Evolutionary conservation across 768 basidiomycete species (phyloP).

Genomic region (Fomitopsis pulvina): DNA sequence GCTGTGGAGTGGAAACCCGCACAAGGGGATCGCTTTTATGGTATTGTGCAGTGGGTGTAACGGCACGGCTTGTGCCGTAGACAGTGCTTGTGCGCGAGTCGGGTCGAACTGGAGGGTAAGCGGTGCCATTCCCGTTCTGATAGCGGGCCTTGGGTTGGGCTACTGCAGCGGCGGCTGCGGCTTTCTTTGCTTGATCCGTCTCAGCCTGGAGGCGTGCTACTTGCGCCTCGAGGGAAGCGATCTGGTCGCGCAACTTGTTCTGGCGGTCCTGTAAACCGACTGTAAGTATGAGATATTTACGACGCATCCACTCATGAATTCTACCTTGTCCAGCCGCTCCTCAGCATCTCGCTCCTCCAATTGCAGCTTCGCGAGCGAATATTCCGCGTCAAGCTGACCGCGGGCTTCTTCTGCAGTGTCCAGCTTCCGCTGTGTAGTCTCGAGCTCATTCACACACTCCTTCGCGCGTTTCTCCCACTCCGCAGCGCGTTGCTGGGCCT

Average conservation of each 20-base stretch:
- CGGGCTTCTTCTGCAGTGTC: conserved; percentile 64
- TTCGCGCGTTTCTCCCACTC: conserved; percentile 81
- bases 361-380: conserved; percentile 58
- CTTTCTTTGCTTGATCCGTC: conserved; percentile 39
- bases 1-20: conserved; percentile 39
- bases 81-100: conserved; percentile 69
- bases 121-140: conserved; percentile 34
- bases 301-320: not conserved
- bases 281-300: conserved; percentile 1
- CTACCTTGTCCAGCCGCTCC: conserved; percentile 60
- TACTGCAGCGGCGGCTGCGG: conserved; percentile 18
- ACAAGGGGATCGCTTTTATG: conserved; percentile 27
- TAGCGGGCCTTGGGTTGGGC: conserved; percentile 29
- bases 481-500: conserved; percentile 69
- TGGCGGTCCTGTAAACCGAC: conserved; percentile 61
- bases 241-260: conserved; percentile 59
- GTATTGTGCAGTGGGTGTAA: conserved; percentile 41
- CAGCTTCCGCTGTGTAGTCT: conserved; percentile 49
- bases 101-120: conserved; percentile 48
- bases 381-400: conserved; percentile 63
- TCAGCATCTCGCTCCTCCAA: conserved; percentile 73
- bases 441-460: conserved; percentile 60
- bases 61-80: conserved; percentile 43
- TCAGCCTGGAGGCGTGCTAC: conserved; percentile 52
- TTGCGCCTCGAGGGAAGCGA: conserved; percentile 54